phyloP scores from a whole-genome alignment of 1,139 yeast genomes.

The Wickerhamomyces sp. region DNA sequence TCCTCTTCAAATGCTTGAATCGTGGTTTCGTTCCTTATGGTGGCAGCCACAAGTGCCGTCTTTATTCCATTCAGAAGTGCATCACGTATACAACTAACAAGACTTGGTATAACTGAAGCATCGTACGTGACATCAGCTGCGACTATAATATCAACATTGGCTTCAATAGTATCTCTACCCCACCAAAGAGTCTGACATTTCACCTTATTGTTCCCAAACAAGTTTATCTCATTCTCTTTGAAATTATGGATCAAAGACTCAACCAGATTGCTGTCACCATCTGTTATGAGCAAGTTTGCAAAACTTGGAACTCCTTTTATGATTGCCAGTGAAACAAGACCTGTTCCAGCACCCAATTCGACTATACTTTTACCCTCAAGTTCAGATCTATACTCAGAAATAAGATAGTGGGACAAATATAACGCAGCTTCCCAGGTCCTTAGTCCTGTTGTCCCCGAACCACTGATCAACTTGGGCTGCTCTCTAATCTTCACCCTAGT shows the following conservation, averaged over 20 bases:
- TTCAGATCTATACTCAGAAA: slow-evolving; percentile 24
- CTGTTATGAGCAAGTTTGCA: slow-evolving; percentile 53
- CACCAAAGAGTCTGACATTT: slow-evolving; percentile 56
- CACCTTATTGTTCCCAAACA: slow-evolving; percentile 16
- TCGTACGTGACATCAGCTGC: slow-evolving; percentile 93
- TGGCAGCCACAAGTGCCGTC: slow-evolving; percentile 59
- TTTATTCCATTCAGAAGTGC: slow-evolving; percentile 27
- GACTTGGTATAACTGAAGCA: slow-evolving; percentile 48
- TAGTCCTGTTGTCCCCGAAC: slow-evolving; percentile 78
- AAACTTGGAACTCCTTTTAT: slow-evolving; percentile 22
- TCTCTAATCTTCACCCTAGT: slow-evolving; percentile 46
- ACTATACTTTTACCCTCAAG: slow-evolving; percentile 31
- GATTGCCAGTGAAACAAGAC: slow-evolving; percentile 65
- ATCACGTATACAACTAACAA: slow-evolving; percentile 45
- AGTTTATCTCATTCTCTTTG: slow-evolving; percentile 35
- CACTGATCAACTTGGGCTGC: slow-evolving; percentile 61
- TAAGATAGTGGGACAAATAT: slow-evolving; percentile 39
- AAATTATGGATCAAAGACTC: slow-evolving; percentile 45
- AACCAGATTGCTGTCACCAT: slow-evolving; percentile 70
- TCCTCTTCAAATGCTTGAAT: slow-evolving; percentile 46
- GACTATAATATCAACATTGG: slow-evolving; percentile 42
- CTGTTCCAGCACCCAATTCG: slow-evolving; percentile 91
- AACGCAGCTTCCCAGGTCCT: slow-evolving; percentile 95
- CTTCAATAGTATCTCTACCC: slow-evolving; percentile 39
- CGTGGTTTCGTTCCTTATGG: slow-evolving; percentile 64